Conservation (phyloP, 306 rosid genomes). For the Casuarina glauca region DNA sequence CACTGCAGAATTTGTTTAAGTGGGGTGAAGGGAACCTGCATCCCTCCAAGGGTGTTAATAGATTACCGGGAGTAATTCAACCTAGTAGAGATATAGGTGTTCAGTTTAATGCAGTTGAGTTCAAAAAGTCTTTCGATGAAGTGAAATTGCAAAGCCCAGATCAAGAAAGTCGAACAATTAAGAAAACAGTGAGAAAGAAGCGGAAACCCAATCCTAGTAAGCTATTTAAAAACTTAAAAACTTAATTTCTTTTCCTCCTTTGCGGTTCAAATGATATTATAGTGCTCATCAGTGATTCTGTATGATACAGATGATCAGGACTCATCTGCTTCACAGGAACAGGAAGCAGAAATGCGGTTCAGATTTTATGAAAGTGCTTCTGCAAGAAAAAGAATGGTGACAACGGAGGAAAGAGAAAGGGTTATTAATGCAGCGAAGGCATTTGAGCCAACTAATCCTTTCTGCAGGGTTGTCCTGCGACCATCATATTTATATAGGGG, state of each 20-base stretch:
- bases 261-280: constrained; percentile 12
- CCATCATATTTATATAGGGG: constrained; percentile 96
- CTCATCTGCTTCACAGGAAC: constrained; percentile 57
- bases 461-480: constrained; percentile 89
- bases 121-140: constrained; percentile 70
- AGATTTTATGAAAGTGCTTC: constrained; percentile 98
- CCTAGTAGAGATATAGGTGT: constrained; percentile 56
- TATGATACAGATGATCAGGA: constrained; percentile 60
- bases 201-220: constrained; percentile 62
- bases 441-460: constrained; percentile 85
- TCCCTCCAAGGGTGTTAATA: constrained; percentile 39
- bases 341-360: constrained; percentile 67
- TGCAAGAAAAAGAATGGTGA: constrained; percentile 91
- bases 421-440: constrained; percentile 76
- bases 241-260: background rate
- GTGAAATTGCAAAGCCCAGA: constrained; percentile 45
- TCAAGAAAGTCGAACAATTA: constrained; percentile 42
- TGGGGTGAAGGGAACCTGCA: constrained; percentile 61
- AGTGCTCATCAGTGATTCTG: constrained; percentile 21
- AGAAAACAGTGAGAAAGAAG: constrained; percentile 63
- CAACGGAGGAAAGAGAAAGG: constrained; percentile 96
- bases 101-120: constrained; percentile 71
- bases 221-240: constrained; percentile 24
- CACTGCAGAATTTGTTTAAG: constrained; percentile 72
- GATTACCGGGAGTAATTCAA: constrained; percentile 42